A percentile compares a stretch with the other conserved stretches of the same genome.
Evolutionary conservation across 257 asterid genomes (phyloP).

Genomic region (Lithospermum erythrorhizon): DNA sequence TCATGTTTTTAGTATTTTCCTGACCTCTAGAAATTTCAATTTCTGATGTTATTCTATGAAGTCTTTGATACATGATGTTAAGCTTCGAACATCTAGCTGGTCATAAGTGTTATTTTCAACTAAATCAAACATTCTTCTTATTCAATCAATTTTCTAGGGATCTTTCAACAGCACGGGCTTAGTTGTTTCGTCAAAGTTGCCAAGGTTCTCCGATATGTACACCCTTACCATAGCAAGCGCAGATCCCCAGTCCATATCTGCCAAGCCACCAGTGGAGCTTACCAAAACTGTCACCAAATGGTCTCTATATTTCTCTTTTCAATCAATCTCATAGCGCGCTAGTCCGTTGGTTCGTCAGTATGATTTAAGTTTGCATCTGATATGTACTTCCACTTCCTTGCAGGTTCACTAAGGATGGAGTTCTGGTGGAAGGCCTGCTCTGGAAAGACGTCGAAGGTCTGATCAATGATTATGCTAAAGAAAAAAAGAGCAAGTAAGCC

Average conservation of each 20-base stretch:
- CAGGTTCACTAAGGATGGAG: constrained; percentile 98
- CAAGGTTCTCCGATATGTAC: constrained; percentile 60
- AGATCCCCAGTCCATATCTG: constrained; percentile 60
- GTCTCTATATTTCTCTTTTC: constrained; percentile 18
- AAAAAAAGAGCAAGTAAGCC: constrained; percentile 66
- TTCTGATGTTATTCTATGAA: too few relatives aligned
- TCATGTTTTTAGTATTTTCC: too few relatives aligned
- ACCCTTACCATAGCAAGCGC: constrained; percentile 61
- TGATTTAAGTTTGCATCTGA: not conserved
- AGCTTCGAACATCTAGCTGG: too few relatives aligned
- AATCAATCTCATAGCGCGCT: too few relatives aligned
- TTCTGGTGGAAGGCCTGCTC: constrained; percentile 82
- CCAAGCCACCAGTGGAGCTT: constrained; percentile 50
- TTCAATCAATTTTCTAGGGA: constrained; percentile 32
- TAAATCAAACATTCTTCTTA: too few relatives aligned
- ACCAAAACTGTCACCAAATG: constrained; percentile 63
- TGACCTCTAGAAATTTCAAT: too few relatives aligned
- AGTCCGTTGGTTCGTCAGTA: too few relatives aligned
- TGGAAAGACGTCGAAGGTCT: constrained; percentile 82
- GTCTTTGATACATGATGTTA: too few relatives aligned
- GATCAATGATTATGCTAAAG: constrained; percentile 51
- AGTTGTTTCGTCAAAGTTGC: constrained; percentile 60
- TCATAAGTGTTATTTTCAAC: not conserved
- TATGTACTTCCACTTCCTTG: not conserved
- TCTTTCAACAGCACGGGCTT: constrained; percentile 57